Evolutionary conservation across 139 green algal species (phyloP).

Genomic region (Chloropicon primus): DNA sequence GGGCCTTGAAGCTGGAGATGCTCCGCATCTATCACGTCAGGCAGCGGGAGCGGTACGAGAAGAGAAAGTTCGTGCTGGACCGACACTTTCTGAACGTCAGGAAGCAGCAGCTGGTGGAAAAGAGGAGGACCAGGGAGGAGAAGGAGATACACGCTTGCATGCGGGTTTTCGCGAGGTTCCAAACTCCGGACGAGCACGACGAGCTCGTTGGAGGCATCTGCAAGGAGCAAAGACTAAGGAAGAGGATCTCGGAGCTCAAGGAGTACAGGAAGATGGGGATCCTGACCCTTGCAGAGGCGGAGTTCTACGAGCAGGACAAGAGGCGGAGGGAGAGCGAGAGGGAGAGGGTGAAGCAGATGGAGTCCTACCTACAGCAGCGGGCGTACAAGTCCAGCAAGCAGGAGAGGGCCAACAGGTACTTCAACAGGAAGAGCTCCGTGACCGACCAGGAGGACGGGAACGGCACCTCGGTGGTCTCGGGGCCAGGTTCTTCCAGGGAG

Average conservation of each 20-base stretch:
- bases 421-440: neutral
- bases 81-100: conserved; percentile 55
- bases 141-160: conserved; percentile 46
- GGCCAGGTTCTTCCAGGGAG: neutral
- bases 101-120: conserved; percentile 38
- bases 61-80: conserved; percentile 56
- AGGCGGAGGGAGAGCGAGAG: conserved; percentile 11
- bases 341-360: conserved; percentile 1
- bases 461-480: neutral
- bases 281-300: conserved; percentile 54
- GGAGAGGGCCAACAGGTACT: neutral
- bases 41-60: conserved; percentile 36
- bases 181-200: conserved; percentile 49
- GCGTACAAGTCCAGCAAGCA: neutral
- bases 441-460: neutral
- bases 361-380: conserved; percentile 1
- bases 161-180: conserved; percentile 70
- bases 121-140: conserved; percentile 41
- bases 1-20: conserved; percentile 49
- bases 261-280: conserved; percentile 48
- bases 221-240: conserved; percentile 56
- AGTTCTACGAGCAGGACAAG: conserved; percentile 42
- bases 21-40: conserved; percentile 73
- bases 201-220: conserved; percentile 62
- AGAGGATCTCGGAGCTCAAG: conserved; percentile 68